Evolutionary conservation across 2,329 filamentous ascomycete genomes (phyloP).

Genomic region (Metarhizium brunneum): DNA sequence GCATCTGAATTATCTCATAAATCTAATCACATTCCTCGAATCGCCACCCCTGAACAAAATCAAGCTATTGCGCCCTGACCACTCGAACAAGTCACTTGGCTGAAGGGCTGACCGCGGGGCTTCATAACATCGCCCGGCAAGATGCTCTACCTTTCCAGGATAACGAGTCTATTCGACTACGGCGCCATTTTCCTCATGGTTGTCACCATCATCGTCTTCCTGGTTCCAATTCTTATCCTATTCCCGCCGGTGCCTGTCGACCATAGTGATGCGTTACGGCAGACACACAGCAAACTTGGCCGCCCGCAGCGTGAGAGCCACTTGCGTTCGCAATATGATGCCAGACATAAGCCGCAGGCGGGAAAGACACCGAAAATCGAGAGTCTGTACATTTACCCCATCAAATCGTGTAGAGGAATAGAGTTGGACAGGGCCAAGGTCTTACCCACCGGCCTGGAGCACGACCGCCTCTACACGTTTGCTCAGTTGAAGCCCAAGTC

Average conservation of each 20-base stretch:
- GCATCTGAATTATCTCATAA: neutral
- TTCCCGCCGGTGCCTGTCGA: conserved; percentile 46
- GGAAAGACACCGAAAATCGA: conserved; percentile 28
- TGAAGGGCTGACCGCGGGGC: conserved; percentile 2
- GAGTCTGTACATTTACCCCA: conserved; percentile 69
- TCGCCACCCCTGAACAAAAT: neutral
- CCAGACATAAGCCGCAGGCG: conserved; percentile 12
- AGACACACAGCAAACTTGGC: conserved; percentile 44
- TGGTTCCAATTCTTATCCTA: conserved; percentile 43
- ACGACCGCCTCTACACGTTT: conserved; percentile 77
- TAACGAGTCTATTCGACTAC: conserved; percentile 17
- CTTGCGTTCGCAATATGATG: conserved; percentile 18
- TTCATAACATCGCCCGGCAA: neutral
- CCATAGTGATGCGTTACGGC: conserved; percentile 41
- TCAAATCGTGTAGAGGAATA: conserved; percentile 74
- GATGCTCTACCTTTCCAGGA: conserved; percentile 6
- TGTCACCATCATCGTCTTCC: conserved; percentile 38
- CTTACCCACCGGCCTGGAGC: conserved; percentile 60
- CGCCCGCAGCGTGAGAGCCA: conserved; percentile 28
- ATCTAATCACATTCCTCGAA: neutral
- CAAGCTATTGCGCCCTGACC: neutral
- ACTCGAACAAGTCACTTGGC: neutral
- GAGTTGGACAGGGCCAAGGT: conserved; percentile 59
- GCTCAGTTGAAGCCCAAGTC: conserved; percentile 42
- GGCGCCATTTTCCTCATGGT: conserved; percentile 29